These are phyloP conservation scores for Phyllostachys edulis DNA, from an alignment of 176 grass and related monocot genomes.

Conservation along the genomic window DNA sequence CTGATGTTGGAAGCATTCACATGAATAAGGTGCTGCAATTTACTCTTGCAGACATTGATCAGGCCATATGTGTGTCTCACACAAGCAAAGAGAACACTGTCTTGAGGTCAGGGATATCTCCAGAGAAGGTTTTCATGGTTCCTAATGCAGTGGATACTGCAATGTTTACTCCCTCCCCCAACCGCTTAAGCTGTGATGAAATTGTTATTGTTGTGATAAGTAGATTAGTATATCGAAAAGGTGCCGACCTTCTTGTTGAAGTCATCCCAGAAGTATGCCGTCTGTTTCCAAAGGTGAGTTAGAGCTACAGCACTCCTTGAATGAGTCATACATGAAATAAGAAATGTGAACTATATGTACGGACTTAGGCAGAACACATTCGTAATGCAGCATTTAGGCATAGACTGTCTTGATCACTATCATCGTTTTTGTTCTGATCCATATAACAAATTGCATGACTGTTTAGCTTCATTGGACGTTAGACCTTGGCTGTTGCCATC, in stretches of 20 bases:
- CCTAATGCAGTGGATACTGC: conserved; percentile 98
- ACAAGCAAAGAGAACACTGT: conserved; percentile 98
- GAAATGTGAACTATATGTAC: neutral
- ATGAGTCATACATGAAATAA: neutral
- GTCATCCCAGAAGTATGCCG: conserved; percentile 91
- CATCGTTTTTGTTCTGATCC: neutral
- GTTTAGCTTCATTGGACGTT: neutral
- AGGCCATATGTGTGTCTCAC: conserved; percentile 93
- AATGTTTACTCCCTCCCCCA: conserved; percentile 80
- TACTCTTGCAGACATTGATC: conserved; percentile 89
- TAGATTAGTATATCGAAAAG: conserved; percentile 91
- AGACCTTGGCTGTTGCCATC: neutral
- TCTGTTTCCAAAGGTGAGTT: conserved; percentile 85
- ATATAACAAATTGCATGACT: neutral
- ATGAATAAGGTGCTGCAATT: conserved; percentile 99
- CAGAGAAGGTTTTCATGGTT: conserved; percentile 81
- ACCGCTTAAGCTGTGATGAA: conserved; percentile 65
- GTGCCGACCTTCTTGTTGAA: conserved; percentile 90
- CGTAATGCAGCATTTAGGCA: neutral
- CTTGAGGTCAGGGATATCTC: conserved; percentile 82
- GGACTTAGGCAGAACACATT: neutral
- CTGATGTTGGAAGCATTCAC: conserved; percentile 91
- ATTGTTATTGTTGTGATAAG: conserved; percentile 92
- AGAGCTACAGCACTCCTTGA: neutral
- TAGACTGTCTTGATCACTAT: neutral